Evolutionary conservation across 345 rosid species (phyloP), one percentile per base, ranked within the genome.

Genomic region (Gossypium ekmanianum): DNA sequence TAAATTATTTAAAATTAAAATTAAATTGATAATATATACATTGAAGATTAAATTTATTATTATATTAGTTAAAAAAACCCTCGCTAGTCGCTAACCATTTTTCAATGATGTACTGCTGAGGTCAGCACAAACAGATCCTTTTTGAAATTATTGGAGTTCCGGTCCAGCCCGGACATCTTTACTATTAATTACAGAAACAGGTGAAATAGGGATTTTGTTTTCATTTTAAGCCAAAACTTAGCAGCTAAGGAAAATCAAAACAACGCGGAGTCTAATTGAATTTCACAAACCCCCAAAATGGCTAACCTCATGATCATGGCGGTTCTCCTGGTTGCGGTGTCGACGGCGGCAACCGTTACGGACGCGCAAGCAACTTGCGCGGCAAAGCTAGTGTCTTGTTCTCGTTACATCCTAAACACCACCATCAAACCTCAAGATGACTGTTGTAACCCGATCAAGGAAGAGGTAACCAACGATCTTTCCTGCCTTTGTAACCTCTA

Each of bases 401-500:
- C 0, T 39, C 0, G 2, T 0, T 78, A 41, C 77, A 44, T 91
- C 24, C 75, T 65, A 66, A 69, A 69, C 73, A 24, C 83, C 68
- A 85, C 87, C 3, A 18, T 77, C 45, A 80, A 7, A 11, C 92
- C 97, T 11, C 34, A 86, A 4, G 66, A 3, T 26, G 67, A 0
- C 2, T 91, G 97, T 81, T 91, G 97, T 61, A 61, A 67, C 57
- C 62, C 91, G 11, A 88, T 91, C 81, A 89, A 76, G 65, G 83
- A 89, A 6, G 87, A 93, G 0, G 91, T 91, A 1, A 7, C 24
- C 3, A 79, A 74, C 0, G 86, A 91, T 4, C 86, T 83, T 34
- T 0, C 47, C 3, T 91, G 97, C 75, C 92, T 91, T 50, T 91
- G 97, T 78, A 81, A 68, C 24, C 76, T 91, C 64, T 91, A 86